These are phyloP conservation scores for Linnemannia hyalina DNA, from an alignment of 192 early-diverging fungal species.

Conservation along the genomic window DNA sequence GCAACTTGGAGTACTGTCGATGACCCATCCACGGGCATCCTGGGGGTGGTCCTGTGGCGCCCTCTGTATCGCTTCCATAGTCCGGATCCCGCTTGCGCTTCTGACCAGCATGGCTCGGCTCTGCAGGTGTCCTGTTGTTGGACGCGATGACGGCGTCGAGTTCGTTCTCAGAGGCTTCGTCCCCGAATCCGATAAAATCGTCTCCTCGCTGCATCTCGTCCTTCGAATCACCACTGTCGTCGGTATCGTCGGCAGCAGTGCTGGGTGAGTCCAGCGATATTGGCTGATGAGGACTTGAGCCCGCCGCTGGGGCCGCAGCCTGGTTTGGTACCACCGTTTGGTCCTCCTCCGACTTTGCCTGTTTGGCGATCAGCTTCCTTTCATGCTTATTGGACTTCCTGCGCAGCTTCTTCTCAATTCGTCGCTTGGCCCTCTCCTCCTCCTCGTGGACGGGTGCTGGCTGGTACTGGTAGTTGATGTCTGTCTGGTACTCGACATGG, in stretches of 20 bases:
- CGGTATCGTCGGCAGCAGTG: not conserved
- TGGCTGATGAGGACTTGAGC: not conserved
- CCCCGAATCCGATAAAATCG: constrained; percentile 43
- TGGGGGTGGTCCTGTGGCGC: constrained; percentile 17
- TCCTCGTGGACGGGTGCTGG: constrained; percentile 6
- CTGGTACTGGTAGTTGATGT: constrained; percentile 26
- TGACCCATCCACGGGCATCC: constrained; percentile 46
- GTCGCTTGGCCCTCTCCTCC: not conserved
- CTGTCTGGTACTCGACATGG: constrained; percentile 33
- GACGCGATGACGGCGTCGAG: not conserved
- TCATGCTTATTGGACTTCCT: not conserved
- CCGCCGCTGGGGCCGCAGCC: not conserved
- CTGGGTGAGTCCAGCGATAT: not conserved
- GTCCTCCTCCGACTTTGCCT: not conserved
- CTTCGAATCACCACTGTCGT: not conserved
- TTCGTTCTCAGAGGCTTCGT: constrained; percentile 11
- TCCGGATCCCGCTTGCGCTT: constrained; percentile 19
- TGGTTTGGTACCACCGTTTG: not conserved
- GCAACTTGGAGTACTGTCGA: constrained; percentile 17
- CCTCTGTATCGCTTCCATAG: constrained; percentile 13
- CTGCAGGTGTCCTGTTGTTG: not conserved
- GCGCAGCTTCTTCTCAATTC: not conserved
- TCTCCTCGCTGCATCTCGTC: constrained; percentile 27
- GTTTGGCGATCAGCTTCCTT: not conserved
- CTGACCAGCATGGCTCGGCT: not conserved